Evolutionary conservation across 441 rosid species (phyloP), one percentile per base, ranked within the genome.

Genomic region (Manihot esculenta): DNA sequence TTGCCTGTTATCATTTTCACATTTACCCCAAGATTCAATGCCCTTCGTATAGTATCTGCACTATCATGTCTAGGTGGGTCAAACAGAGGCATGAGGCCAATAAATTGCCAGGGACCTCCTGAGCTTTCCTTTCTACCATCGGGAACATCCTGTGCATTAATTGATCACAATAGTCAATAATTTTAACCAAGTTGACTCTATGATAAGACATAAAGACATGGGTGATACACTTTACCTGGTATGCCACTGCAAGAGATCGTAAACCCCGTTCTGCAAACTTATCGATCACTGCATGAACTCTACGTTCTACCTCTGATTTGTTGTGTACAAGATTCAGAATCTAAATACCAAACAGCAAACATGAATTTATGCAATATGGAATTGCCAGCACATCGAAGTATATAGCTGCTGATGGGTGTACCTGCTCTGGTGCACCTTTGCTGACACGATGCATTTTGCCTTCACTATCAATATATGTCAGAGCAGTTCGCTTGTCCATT

Each of bases 31-130:
- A 92, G 87, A 64, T 92, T 89, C 62, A 92, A 88, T 18, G 97
- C 94, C 24, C 94, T 74, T 60, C 91, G 82, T 10, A 92, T 92
- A 5, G 96, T 92, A 76, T 90, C 96, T 0, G 94, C 96, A 79
- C 96, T 89, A 68, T 92, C 97, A 33, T 92, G 96, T 69, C 96
- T 88, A 33, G 96, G 97, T 10, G 96, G 97, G 53, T 92, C 97
- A 62, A 90, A 92, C 62, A 92, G 86, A 58, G 94, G 96, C 80
- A 92, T 58, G 48, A 90, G 86, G 58, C 96, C 94, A 15, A 90
- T 84, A 66, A 92, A 90, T 73, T 88, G 93, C 96, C 98, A 92
- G 27, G 96, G 85, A 53, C 61, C 84, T 70, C 94, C 96, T 0
- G 69, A 74, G 62, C 96, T 85, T 63, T 89, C 94, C 79, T 88